Evolutionary conservation across 768 basidiomycete species (phyloP).

Genomic region (Leccinum boreale): DNA sequence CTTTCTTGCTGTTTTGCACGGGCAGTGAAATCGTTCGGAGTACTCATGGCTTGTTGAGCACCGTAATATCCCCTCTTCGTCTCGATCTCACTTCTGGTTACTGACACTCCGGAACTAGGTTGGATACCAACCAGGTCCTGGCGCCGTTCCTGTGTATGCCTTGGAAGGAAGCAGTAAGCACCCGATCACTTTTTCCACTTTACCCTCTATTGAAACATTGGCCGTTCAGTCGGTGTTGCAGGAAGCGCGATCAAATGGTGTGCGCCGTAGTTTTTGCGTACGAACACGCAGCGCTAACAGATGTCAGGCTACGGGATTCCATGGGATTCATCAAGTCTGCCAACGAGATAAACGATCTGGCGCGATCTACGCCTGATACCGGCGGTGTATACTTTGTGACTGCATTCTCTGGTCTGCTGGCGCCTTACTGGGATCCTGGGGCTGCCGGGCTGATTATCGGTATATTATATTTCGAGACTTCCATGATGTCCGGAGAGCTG

Average conservation of each 20-base stretch:
- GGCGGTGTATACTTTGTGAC: slow-evolving; percentile 97
- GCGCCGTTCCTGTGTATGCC: slow-evolving; percentile 81
- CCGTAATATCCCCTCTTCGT: slow-evolving; percentile 43
- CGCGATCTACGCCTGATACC: slow-evolving; percentile 68
- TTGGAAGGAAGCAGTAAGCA: slow-evolving; percentile 91
- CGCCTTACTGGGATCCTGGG: slow-evolving; percentile 96
- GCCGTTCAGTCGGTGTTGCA: slow-evolving; percentile 75
- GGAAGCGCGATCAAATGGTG: slow-evolving; percentile 94
- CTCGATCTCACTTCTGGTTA: neutral
- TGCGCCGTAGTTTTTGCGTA: slow-evolving; percentile 4
- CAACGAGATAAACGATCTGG: slow-evolving; percentile 80
- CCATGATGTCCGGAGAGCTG: neutral
- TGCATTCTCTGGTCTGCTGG: slow-evolving; percentile 92
- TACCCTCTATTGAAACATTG: neutral
- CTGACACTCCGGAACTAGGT: slow-evolving; percentile 44
- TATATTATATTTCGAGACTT: slow-evolving; percentile 16
- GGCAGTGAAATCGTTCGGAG: slow-evolving; percentile 85
- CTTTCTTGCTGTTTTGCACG: slow-evolving; percentile 94
- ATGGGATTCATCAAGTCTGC: slow-evolving; percentile 80
- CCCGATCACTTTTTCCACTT: neutral
- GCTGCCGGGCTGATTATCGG: slow-evolving; percentile 87
- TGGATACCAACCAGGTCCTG: slow-evolving; percentile 84
- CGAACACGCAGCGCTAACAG: neutral
- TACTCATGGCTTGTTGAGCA: slow-evolving; percentile 82
- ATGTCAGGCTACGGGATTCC: slow-evolving; percentile 77